These are phyloP conservation scores for Mycosphaerella sp. DNA, from an alignment of 2,329 filamentous ascomycete genomes.

Conservation along the genomic window DNA sequence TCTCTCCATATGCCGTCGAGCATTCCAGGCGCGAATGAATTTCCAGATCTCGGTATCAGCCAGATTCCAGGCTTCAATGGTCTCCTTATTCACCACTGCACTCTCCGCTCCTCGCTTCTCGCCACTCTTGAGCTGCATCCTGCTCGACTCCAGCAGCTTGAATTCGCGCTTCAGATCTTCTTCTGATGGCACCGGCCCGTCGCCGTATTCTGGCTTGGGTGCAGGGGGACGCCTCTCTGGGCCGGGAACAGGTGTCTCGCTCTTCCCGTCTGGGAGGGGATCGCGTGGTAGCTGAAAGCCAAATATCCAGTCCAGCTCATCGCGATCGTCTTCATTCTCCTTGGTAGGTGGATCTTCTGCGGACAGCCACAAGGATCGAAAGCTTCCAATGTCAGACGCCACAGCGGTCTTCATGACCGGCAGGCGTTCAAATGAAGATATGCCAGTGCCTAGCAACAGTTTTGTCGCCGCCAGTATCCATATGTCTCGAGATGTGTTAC, in stretches of 20 bases:
- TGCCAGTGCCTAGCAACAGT: conserved; percentile 57
- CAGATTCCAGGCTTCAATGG: conserved; percentile 50
- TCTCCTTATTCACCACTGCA: conserved; percentile 35
- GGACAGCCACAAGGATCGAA: conserved; percentile 72
- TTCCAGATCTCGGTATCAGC: conserved; percentile 73
- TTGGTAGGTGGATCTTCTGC: conserved; percentile 53
- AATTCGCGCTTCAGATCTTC: conserved; percentile 53
- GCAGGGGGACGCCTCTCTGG: conserved; percentile 48
- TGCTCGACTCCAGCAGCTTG: conserved; percentile 44
- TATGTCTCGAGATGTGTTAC: conserved; percentile 63
- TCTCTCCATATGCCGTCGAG: conserved; percentile 57
- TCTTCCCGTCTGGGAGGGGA: conserved; percentile 48
- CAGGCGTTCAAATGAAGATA: conserved; percentile 60
- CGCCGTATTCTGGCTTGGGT: conserved; percentile 45
- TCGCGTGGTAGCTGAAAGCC: conserved; percentile 70
- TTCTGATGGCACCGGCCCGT: conserved; percentile 47
- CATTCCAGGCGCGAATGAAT: conserved; percentile 63
- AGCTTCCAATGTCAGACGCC: conserved; percentile 58
- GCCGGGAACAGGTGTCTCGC: conserved; percentile 53
- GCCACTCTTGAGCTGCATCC: conserved; percentile 16
- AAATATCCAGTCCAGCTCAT: conserved; percentile 74
- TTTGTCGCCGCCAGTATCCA: conserved; percentile 72
- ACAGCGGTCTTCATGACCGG: conserved; percentile 75
- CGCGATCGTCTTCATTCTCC: conserved; percentile 44
- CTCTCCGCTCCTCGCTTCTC: conserved; percentile 12